Base-by-base conservation (phyloP, 2,329 filamentous ascomycete genomes). In the Balansia obtecta region DNA sequence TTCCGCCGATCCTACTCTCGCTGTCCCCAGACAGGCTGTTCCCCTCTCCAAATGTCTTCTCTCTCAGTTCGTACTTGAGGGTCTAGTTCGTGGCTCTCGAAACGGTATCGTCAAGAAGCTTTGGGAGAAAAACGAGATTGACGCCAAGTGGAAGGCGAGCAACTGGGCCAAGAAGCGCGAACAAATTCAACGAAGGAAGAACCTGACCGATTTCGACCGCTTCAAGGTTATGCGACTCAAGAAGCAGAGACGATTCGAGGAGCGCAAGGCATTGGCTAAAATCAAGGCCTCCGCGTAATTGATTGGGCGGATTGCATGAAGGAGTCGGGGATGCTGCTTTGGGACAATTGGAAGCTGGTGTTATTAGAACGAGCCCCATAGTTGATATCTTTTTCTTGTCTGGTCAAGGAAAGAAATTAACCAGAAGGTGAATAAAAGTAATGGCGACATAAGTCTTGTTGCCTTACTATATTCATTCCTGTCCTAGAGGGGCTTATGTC, bases 161-260 rank as follows among this genome's bases (percentile, higher is more conserved):
- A 82, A 82, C 73, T 95, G 86, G 84, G 88, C 90, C 67, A 93
- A 98, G 88, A 90, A 88, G 82, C 83, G 86, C 69, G 82, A 83
- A 63, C 85, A 88, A 76, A 80, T 81, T 65, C 80, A 87, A 74
- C 86, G 88, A 77, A 86, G 93, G 80, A 86, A 85, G 77, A 82
- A 82, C 67, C 80, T 98, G 62, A 94, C 85, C 75, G 93, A 98
- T 82, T 98, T 98, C 71, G 93, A 98, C 80, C 86, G 93, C 73
- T 98, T 97, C 88, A 96, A 98, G 87, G 93, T 97, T 66, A 80
- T 97, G 83, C 85, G 91, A 75, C 80, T 97, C 76, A 94, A 91
- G 86, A 98, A 98, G 85, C 90, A 96, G 85, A 88, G 90, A 72
- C 87, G 90, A 71, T 97, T 94, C 77, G 90, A 96, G 81, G 85